A percentile compares a stretch with the other conserved stretches of the same genome.
Evolutionary conservation across 2,329 filamentous ascomycete genomes (phyloP).

Genomic region (Aspergillus viridinutans): DNA sequence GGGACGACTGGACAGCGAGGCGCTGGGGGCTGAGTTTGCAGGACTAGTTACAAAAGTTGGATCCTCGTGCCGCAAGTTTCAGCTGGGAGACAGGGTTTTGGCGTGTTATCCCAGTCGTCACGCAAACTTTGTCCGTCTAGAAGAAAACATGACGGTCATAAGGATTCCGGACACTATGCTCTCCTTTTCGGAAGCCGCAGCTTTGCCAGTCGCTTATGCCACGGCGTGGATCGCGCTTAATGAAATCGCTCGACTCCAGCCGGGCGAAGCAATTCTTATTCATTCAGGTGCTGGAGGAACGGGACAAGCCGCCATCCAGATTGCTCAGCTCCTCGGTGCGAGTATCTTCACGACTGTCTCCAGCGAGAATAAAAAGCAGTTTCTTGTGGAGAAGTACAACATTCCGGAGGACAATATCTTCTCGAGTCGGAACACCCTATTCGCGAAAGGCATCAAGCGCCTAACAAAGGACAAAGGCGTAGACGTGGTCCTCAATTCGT

Average conservation of each 20-base stretch:
- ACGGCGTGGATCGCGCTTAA: constrained; percentile 3
- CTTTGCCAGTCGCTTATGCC: constrained; percentile 3
- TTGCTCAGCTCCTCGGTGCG: constrained; percentile 21
- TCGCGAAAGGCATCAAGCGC: constrained; percentile 16
- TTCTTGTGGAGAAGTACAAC: constrained; percentile 19
- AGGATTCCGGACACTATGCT: background rate
- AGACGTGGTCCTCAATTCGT: constrained; percentile 23
- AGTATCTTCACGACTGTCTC: constrained; percentile 23
- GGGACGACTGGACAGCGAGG: background rate
- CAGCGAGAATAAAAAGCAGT: constrained; percentile 20
- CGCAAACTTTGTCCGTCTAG: constrained; percentile 20
- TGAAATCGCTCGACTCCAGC: constrained; percentile 14
- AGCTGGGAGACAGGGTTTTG: constrained; percentile 29
- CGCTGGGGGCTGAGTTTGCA: background rate
- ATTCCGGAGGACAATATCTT: constrained; percentile 21
- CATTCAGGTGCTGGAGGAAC: constrained; percentile 26
- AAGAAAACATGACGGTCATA: constrained; percentile 3
- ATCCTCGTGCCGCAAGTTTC: background rate
- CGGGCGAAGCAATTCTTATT: constrained; percentile 20
- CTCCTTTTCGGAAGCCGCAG: constrained; percentile 1
- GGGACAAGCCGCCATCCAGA: constrained; percentile 25
- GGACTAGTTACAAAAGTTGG: constrained; percentile 2
- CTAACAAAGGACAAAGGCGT: constrained; percentile 19
- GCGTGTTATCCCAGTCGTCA: constrained; percentile 24
- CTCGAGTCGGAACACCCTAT: constrained; percentile 22